Percentiles rank a stretch among this genome's conserved stretches.
Evolutionary conservation across 805 yeast genomes (phyloP).

Genomic region (Tetrapisispora namnaoensis): DNA sequence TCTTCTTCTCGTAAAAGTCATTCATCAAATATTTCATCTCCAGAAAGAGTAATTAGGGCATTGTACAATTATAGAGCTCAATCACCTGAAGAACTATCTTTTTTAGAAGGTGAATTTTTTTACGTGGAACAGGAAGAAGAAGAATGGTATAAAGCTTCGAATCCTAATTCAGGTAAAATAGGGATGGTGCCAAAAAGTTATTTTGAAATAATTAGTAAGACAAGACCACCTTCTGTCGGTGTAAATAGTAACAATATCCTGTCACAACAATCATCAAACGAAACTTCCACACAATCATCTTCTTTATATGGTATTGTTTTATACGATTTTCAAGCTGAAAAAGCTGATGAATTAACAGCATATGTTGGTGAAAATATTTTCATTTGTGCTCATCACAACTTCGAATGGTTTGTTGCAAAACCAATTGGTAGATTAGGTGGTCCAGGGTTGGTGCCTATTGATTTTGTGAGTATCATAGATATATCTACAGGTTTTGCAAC

Average conservation of each 20-base stretch:
- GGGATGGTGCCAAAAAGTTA: constrained; percentile 85
- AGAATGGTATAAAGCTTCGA: constrained; percentile 81
- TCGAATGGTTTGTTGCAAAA: constrained; percentile 96
- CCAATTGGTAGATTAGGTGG: constrained; percentile 94
- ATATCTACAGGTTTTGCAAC: constrained; percentile 53
- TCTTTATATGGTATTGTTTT: constrained; percentile 77
- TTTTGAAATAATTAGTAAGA: constrained; percentile 68
- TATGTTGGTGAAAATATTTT: constrained; percentile 80
- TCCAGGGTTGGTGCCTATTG: constrained; percentile 91
- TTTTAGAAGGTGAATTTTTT: constrained; percentile 78
- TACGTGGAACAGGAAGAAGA: constrained; percentile 59
- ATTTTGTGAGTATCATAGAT: constrained; percentile 80
- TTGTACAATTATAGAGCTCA: constrained; percentile 67
- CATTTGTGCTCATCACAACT: constrained; percentile 91
- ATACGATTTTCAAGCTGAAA: constrained; percentile 73
- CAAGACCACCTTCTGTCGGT: constrained; percentile 32
- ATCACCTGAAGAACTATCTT: constrained; percentile 70
- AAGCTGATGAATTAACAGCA: constrained; percentile 76
- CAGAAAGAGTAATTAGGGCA: constrained; percentile 79
- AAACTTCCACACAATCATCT: constrained; percentile 16
- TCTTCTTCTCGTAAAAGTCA: constrained; percentile 6
- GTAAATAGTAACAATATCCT: not conserved
- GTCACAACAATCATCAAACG: constrained; percentile 9
- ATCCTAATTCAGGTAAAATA: constrained; percentile 63
- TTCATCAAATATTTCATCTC: constrained; percentile 27